Base-by-base conservation (phyloP, 2,329 filamentous ascomycete species). In the Fusarium phyllophilum region DNA sequence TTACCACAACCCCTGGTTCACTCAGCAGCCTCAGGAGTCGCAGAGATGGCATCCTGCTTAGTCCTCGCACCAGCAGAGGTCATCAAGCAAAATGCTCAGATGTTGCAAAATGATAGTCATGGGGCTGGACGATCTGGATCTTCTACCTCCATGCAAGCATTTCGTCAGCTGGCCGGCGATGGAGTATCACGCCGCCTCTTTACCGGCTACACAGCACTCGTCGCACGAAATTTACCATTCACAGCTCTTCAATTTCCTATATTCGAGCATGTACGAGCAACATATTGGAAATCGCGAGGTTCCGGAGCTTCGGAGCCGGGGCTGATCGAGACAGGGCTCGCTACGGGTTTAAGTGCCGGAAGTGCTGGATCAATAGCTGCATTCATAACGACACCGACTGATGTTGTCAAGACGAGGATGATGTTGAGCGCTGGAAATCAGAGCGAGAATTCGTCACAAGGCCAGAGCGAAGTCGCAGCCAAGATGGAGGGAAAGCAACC, bases 1-100 rank as follows among this genome's bases (percentile, higher is more conserved):
- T 70, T 94, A 1, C 93, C 94, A 2, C 86, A 89, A 57, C 90
- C 94, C 0, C 74, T 94, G 15, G 88, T 95, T 62, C 92, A 97
- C 80, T 89, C 93, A 11, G 82, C 89, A 7, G 92, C 94, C 18
- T 97, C 94, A 3, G 92, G 91, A 5, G 83, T 90, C 22, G 95
- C 92, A 3, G 95, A 98, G 82, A 89, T 95, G 75, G 93, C 94
- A 7, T 95, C 94, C 10, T 97, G 95, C 79, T 87, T 94, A 26
- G 93, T 97, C 69, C 89, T 97, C 41, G 96, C 95, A 0, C 95
- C 95, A 0, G 94, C 94, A 20, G 95, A 97, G 81, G 94, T 97
- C 13, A 89, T 97, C 72, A 97, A 98, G 84, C 95, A 97, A 80
- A 97, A 97, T 82, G 94, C 95, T 0, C 95, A 97, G 82, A 95